These are phyloP conservation scores for Rhododendron simsii DNA, from an alignment of 148 eudicot genomes.

Conservation along the genomic window DNA sequence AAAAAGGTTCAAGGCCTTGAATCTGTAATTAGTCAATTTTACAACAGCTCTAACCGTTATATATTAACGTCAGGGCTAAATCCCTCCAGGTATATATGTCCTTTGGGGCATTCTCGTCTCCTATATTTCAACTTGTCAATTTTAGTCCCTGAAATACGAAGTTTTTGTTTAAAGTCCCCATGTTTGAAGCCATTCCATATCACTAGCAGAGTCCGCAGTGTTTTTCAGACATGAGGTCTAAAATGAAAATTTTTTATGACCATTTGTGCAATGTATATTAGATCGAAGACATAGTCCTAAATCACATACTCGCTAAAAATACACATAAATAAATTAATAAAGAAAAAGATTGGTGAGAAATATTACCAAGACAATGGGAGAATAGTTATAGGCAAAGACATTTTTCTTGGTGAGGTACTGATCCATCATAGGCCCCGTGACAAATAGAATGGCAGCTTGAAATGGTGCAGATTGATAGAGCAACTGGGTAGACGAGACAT, in stretches of 20 bases:
- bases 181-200: no score
- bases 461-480: slow-evolving; percentile 85
- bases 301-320: background rate
- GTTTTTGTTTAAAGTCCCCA: background rate
- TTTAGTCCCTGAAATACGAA: background rate
- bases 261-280: background rate
- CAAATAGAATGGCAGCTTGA: slow-evolving; percentile 75
- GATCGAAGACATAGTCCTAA: background rate
- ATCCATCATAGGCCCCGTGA: slow-evolving; percentile 73
- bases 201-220: background rate
- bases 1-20: background rate
- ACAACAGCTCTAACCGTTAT: background rate
- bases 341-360: background rate
- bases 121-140: background rate
- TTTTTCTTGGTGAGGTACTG: slow-evolving; percentile 64
- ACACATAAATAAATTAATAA: background rate
- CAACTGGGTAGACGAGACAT: slow-evolving; percentile 86
- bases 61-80: background rate
- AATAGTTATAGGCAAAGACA: slow-evolving; percentile 69
- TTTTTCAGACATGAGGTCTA: background rate
- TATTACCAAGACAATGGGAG: slow-evolving; percentile 67
- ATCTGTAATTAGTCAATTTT: background rate
- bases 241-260: background rate
- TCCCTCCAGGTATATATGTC: background rate
- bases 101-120: background rate